phyloP scores from a whole-genome alignment of 257 asterid species.

The Primulina tabacum region DNA sequence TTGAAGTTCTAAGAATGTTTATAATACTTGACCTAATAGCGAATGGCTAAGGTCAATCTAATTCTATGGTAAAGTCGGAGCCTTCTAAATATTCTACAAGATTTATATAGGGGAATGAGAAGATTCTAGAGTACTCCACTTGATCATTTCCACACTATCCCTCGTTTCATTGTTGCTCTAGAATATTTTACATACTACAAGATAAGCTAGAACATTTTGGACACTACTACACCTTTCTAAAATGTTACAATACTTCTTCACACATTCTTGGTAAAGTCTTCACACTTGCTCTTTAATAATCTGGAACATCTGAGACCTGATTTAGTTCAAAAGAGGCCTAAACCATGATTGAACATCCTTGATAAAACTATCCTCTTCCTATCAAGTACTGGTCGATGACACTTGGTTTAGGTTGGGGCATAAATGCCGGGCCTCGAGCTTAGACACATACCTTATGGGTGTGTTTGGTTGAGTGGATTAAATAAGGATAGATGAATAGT shows the following conservation, averaged over 20 bases:
- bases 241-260: neutral
- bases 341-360: neutral
- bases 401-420: neutral
- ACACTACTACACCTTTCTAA: neutral
- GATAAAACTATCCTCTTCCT: neutral
- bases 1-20: no score
- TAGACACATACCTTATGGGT: neutral
- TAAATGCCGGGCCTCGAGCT: neutral
- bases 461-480: no score
- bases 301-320: neutral
- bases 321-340: neutral
- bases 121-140: no score
- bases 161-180: neutral
- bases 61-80: no score
- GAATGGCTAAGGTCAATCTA: no score
- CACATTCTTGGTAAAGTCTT: neutral
- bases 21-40: no score
- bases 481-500: no score
- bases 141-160: neutral
- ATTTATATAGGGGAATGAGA: no score
- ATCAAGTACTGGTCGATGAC: neutral
- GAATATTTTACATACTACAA: neutral
- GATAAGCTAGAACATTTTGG: neutral
- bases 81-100: no score
- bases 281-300: neutral